Percentiles rank a stretch among this genome's conserved stretches.
These are phyloP conservation scores for Xylaria sp. DNA, from an alignment of 2,329 filamentous ascomycete genomes.

Conservation along the genomic window DNA sequence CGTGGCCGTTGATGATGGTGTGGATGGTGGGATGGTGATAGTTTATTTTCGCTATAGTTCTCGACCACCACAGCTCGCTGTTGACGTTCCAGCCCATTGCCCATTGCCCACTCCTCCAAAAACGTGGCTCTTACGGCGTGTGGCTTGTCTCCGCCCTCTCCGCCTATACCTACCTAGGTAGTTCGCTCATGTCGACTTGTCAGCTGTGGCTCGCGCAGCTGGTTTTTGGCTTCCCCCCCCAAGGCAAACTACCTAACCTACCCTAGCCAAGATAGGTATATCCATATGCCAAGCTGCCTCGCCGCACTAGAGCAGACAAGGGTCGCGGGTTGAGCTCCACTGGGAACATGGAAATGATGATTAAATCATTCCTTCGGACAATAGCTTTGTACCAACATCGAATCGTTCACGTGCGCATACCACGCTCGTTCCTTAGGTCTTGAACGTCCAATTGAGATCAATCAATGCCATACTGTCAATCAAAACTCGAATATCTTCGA, in stretches of 20 bases:
- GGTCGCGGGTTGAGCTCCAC: constrained; percentile 7
- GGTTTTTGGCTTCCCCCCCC: neutral
- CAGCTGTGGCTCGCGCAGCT: constrained; percentile 14
- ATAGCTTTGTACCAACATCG: neutral
- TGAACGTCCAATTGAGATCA: neutral
- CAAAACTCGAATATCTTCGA: neutral
- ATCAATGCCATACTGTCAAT: neutral
- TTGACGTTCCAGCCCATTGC: neutral
- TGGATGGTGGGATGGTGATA: neutral
- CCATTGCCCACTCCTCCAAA: too few species aligned
- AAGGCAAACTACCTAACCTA: neutral
- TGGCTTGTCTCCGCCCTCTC: constrained; percentile 1
- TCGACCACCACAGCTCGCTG: neutral
- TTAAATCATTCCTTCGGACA: constrained; percentile 5
- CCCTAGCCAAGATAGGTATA: too few species aligned
- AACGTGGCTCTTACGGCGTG: constrained; percentile 22
- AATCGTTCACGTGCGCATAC: neutral
- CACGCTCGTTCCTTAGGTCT: neutral
- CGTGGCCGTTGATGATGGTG: constrained; percentile 2
- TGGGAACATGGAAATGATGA: constrained; percentile 15
- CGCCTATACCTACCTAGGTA: too few species aligned
- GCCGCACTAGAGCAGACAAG: neutral
- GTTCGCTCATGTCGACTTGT: neutral
- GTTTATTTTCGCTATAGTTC: neutral
- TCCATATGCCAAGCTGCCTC: too few species aligned